These are phyloP conservation scores for Leccinum incarnatum DNA, from an alignment of 768 basidiomycete genomes.

Conservation along the genomic window DNA sequence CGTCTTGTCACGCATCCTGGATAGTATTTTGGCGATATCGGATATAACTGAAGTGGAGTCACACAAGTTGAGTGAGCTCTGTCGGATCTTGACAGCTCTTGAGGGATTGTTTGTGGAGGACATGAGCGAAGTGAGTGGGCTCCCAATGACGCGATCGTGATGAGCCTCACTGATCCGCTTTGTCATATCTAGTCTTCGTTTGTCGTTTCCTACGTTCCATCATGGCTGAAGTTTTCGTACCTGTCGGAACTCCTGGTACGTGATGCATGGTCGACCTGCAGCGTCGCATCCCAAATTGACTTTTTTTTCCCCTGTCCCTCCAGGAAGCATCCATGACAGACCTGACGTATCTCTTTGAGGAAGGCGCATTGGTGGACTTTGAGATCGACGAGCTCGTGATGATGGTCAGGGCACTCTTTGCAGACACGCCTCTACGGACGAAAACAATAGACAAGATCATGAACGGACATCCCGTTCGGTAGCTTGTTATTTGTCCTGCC, in stretches of 20 bases:
- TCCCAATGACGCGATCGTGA: background rate
- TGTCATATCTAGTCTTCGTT: conserved; percentile 55
- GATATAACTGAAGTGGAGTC: conserved; percentile 92
- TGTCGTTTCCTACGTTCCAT: conserved; percentile 82
- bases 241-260: conserved; percentile 86
- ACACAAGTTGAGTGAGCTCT: conserved; percentile 76
- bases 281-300: background rate
- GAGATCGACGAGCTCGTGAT: conserved; percentile 76
- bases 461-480: conserved; percentile 51
- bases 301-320: conserved; percentile 3
- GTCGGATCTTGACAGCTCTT: conserved; percentile 71
- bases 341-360: conserved; percentile 87
- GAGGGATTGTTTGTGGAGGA: conserved; percentile 80
- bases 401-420: conserved; percentile 84
- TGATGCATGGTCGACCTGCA: conserved; percentile 7
- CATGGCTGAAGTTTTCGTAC: conserved; percentile 95
- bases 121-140: conserved; percentile 48
- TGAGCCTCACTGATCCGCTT: background rate
- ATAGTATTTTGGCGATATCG: conserved; percentile 68
- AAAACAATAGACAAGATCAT: conserved; percentile 75
- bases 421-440: conserved; percentile 79
- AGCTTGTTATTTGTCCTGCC: background rate
- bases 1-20: conserved; percentile 62
- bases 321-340: conserved; percentile 93
- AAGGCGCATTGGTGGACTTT: conserved; percentile 89